Evolutionary conservation across 1,139 yeast genomes (phyloP).

Genomic region (Magnusiomyces sp.): DNA sequence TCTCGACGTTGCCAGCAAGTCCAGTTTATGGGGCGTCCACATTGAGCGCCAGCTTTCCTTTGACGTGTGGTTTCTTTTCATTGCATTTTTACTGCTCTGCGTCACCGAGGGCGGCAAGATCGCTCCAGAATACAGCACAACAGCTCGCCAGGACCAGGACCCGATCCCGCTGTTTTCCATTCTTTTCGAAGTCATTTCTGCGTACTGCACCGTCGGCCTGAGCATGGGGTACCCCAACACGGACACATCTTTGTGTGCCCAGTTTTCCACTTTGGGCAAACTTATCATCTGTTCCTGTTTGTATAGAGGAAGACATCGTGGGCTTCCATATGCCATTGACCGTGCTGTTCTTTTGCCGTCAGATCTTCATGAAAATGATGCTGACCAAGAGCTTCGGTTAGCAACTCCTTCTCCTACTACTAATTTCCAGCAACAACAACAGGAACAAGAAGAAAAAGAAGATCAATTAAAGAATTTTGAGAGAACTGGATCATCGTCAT

Average conservation of each 20-base stretch:
- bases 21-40: slow-evolving; percentile 50
- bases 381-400: slow-evolving; percentile 9
- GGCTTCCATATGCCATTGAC: slow-evolving; percentile 85
- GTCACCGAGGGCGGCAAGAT: slow-evolving; percentile 71
- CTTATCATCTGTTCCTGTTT: neutral
- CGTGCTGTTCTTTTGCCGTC: slow-evolving; percentile 87
- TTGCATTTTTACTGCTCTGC: slow-evolving; percentile 79
- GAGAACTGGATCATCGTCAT: too few relatives aligned
- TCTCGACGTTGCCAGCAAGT: neutral
- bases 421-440: too few relatives aligned
- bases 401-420: too few relatives aligned
- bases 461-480: too few relatives aligned
- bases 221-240: slow-evolving; percentile 54
- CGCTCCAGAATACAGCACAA: too few relatives aligned
- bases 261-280: slow-evolving; percentile 60
- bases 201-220: slow-evolving; percentile 92
- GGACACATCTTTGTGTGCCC: slow-evolving; percentile 23
- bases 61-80: slow-evolving; percentile 86
- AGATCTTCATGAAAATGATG: slow-evolving; percentile 29
- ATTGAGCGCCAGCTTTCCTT: slow-evolving; percentile 84
- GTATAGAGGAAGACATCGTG: slow-evolving; percentile 53
- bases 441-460: too few relatives aligned
- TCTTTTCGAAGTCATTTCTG: slow-evolving; percentile 83
- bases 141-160: too few relatives aligned
- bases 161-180: slow-evolving; percentile 66